Conservation (phyloP, 257 asterid species). For the Solanum gracilifrons region DNA sequence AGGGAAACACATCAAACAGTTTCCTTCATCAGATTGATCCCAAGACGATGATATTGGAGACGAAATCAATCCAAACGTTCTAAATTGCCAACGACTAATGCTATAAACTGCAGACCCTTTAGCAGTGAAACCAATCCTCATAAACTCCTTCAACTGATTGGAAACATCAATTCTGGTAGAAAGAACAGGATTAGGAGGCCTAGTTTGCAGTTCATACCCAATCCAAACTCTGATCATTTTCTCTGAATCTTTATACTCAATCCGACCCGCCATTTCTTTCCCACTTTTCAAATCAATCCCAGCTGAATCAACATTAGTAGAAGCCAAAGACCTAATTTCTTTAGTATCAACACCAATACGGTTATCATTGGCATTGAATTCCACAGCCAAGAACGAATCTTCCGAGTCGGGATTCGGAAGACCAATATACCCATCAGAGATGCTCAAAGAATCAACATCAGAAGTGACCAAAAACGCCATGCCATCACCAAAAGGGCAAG, state of each 20-base stretch:
- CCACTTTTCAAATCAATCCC: conserved; percentile 28
- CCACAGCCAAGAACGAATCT: conserved; percentile 49
- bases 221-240: conserved; percentile 47
- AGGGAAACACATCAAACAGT: conserved; percentile 41
- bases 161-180: conserved; percentile 38
- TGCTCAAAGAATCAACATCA: conserved; percentile 19
- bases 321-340: conserved; percentile 28
- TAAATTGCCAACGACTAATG: conserved; percentile 44
- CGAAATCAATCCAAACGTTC: conserved; percentile 27
- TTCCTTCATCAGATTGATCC: conserved; percentile 19
- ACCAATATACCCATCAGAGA: conserved; percentile 51
- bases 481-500: conserved; percentile 74
- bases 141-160: conserved; percentile 41
- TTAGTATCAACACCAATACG: conserved; percentile 50
- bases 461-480: conserved; percentile 51
- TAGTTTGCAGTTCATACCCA: conserved; percentile 20
- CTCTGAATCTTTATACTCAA: conserved; percentile 47
- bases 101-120: conserved; percentile 47
- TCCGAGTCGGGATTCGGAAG: conserved; percentile 19
- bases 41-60: conserved; percentile 2
- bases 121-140: conserved; percentile 73
- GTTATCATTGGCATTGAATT: conserved; percentile 47
- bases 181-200: conserved; percentile 47
- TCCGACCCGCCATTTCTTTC: conserved; percentile 44
- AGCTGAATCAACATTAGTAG: conserved; percentile 24